These are phyloP conservation scores for Rhynchosporium graminicola DNA, from an alignment of 2,329 filamentous ascomycete genomes.

Conservation along the genomic window DNA sequence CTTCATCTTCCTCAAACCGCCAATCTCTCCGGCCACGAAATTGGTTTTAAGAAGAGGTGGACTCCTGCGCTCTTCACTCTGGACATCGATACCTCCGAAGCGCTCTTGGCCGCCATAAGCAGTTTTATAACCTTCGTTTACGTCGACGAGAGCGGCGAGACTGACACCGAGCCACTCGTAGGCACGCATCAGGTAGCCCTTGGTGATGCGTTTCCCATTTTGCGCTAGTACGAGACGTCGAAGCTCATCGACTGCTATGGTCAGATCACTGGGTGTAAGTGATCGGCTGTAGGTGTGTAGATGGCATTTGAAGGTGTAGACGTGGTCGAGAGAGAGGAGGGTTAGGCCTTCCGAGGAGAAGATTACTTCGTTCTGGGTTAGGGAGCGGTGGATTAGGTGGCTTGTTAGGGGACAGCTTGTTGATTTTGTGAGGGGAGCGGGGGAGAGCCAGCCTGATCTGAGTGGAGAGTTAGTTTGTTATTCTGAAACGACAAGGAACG, in stretches of 20 bases:
- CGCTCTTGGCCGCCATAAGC: constrained; percentile 55
- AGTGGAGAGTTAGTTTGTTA: constrained; percentile 20
- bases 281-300: constrained; percentile 57
- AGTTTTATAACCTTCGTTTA: constrained; percentile 57
- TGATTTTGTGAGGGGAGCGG: constrained; percentile 45
- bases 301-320: constrained; percentile 65
- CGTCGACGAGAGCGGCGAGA: constrained; percentile 52
- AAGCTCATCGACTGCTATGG: constrained; percentile 64
- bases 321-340: constrained; percentile 59
- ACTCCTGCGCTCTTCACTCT: constrained; percentile 39
- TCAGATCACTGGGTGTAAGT: constrained; percentile 44
- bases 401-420: constrained; percentile 49
- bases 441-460: constrained; percentile 34
- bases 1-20: constrained; percentile 19
- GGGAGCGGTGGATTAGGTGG: constrained; percentile 56
- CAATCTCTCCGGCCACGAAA: constrained; percentile 22
- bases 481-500: not conserved
- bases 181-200: constrained; percentile 53
- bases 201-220: constrained; percentile 51
- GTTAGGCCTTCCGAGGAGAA: constrained; percentile 62
- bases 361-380: constrained; percentile 60
- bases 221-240: constrained; percentile 58
- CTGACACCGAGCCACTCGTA: constrained; percentile 60
- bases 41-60: constrained; percentile 29
- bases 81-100: constrained; percentile 48